A percentile compares a stretch with the other conserved stretches of the same genome.
Evolutionary conservation across 345 rosid species (phyloP).

Genomic region (Rhodomyrtus tomentosa): DNA sequence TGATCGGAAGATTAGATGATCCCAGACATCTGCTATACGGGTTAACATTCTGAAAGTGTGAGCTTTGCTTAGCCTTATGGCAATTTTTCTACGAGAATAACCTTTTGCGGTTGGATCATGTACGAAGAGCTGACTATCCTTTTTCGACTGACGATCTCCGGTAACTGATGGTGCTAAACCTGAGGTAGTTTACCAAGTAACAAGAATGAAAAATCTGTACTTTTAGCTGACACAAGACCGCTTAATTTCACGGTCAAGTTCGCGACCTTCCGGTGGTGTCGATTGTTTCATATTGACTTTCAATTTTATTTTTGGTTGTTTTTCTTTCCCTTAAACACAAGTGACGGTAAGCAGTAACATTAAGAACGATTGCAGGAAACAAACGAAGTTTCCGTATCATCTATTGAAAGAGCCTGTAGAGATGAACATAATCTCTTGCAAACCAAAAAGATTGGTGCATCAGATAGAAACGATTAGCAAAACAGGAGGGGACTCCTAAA

Average conservation of each 20-base stretch:
- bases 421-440: background rate
- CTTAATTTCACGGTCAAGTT: background rate
- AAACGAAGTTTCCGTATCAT: background rate
- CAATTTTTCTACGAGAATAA: background rate
- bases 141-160: background rate
- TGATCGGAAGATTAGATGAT: background rate
- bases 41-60: background rate
- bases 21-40: background rate
- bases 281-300: too few species aligned
- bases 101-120: background rate
- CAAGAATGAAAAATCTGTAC: background rate
- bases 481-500: background rate
- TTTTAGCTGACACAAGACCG: background rate
- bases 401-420: background rate
- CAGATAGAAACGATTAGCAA: background rate
- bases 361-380: background rate
- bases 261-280: background rate
- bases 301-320: too few species aligned
- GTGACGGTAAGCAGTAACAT: background rate
- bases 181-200: background rate
- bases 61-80: background rate
- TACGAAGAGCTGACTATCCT: background rate
- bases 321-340: background rate
- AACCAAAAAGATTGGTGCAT: background rate
- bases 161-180: background rate